Base-by-base conservation (phyloP, 2,329 filamentous ascomycete genomes). In the Simplicillium sp. region DNA sequence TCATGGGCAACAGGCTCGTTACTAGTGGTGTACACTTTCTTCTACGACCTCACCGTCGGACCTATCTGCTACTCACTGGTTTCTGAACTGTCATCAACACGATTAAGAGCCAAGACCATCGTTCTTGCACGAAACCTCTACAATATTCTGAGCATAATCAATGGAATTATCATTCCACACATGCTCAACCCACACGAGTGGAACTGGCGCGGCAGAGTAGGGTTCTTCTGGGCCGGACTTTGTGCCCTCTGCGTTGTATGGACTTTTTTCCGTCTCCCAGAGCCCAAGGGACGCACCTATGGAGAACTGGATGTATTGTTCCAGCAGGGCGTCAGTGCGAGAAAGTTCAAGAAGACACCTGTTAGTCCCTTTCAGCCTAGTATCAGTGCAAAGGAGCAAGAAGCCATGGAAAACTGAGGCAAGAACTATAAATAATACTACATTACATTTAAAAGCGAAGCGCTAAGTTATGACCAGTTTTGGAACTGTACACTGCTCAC, bases 261-360 rank as follows among this genome's bases (percentile, higher is more conserved):
- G 55, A 61, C 66, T 3, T 68, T 56, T 46, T 66, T 67, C 46
- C 63, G 61, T 36, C 50, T 68, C 12, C 67, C 67, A 6, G 58
- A 61, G 44, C 50, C 54, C 1, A 57, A 53, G 44, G 57, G 47
- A 6, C 45, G 53, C 12, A 56, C 49, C 0, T 54, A 51, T 39
- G 48, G 49, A 4, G 55, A 60, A 45, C 36, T 60, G 28, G 55
- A 59, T 38, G 38, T 58, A 9, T 42, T 60, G 1, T 61, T 60
- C 39, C 48, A 54, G 43, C 47, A 49, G 37, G 40, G 46, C 5
- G 50, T 64, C 8, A 39, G 53, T 8, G 59, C 62, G 9, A 54
- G 60, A 39, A 56, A 57, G 36, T 64, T 64, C 42, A 50, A 35
- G 11, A 5, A 33, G 12, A 33, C 31, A 5, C 12, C 7, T 5